Base-by-base conservation (phyloP, 176 grass and related monocot genomes). In the Oryza australiensis region DNA sequence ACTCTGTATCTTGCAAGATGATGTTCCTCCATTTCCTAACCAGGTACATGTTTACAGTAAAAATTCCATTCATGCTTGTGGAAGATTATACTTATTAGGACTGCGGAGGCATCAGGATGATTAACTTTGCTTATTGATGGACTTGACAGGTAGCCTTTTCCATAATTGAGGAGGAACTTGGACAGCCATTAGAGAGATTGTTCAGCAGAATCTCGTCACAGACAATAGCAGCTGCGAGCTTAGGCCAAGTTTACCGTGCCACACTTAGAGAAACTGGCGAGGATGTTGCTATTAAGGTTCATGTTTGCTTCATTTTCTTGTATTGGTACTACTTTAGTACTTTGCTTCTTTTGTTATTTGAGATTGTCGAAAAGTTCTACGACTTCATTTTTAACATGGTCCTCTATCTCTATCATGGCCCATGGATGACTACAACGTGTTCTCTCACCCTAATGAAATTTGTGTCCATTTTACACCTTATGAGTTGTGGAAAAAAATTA, bases 241-340 rank as follows among this genome's bases (percentile, higher is more conserved):
- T 98, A 51, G 96, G 96, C 41, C 96, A 98, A 92, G 96, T 98
- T 83, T 98, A 98, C 74, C 92, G 96, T 41, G 96, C 93, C 70
- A 98, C 96, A 53, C 89, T 98, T 55, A 84, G 90, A 67, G 93
- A 95, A 62, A 95, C 96, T 42, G 89, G 96, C 40, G 96, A 98
- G 73, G 96, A 98, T 84, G 96, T 98, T 80, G 96, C 96, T 76
- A 98, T 98, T 80, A 98, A 98, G 96, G 96, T 98, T 84, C 4
- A 22, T 12, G 26, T 75, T 64, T 3, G 3, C 28, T 77, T 34
- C n/a, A n/a, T 65, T 70, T 80, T 12, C 8, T 51, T 45, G 53
- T 75, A 45, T 68, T 46, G 18, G 15, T 72, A 40, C 46, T 24
- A 60, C n/a, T 45, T 75, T 75, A 45, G 60, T 38, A 49, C 26